phyloP scores from a whole-genome alignment of 768 basidiomycete genomes.

The Tulasnella sp. region DNA sequence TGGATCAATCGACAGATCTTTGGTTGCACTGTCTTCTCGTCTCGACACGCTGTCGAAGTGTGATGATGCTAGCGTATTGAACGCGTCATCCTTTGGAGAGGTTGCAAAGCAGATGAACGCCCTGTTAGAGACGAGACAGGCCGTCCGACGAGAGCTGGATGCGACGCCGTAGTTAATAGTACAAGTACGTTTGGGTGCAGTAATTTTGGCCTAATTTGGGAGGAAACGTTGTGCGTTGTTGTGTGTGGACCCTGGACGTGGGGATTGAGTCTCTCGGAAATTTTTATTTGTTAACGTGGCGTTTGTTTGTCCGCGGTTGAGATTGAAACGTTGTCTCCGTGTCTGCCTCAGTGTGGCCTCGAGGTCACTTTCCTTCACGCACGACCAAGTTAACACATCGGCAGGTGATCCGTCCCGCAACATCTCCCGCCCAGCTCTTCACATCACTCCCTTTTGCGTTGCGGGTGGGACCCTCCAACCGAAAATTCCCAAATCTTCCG shows the following conservation, averaged over 20 bases:
- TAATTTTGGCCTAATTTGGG: conserved; percentile 7
- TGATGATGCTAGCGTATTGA: neutral
- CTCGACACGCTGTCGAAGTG: conserved; percentile 10
- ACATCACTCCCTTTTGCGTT: neutral
- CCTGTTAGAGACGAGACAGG: conserved; percentile 6
- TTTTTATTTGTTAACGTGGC: conserved; percentile 1
- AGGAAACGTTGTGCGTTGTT: conserved; percentile 2
- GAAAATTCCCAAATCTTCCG: conserved; percentile 5
- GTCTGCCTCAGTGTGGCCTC: conserved; percentile 7
- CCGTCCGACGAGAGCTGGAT: conserved; percentile 10
- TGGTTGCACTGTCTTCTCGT: conserved; percentile 10
- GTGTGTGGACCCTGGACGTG: conserved; percentile 1
- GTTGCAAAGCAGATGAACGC: conserved; percentile 17
- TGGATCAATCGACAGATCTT: conserved; percentile 19
- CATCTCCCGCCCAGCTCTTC: conserved; percentile 1
- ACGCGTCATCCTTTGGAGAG: conserved; percentile 14
- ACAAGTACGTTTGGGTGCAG: neutral
- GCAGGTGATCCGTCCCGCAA: conserved; percentile 9
- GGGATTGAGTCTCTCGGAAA: neutral
- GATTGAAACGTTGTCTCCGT: conserved; percentile 17
- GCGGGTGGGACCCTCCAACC: neutral
- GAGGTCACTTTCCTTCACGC: conserved; percentile 7
- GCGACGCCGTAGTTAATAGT: neutral
- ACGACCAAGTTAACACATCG: neutral
- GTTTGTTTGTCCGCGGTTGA: neutral